phyloP scores from a whole-genome alignment of 768 basidiomycete species.

The Xanthoconium stramineum region DNA sequence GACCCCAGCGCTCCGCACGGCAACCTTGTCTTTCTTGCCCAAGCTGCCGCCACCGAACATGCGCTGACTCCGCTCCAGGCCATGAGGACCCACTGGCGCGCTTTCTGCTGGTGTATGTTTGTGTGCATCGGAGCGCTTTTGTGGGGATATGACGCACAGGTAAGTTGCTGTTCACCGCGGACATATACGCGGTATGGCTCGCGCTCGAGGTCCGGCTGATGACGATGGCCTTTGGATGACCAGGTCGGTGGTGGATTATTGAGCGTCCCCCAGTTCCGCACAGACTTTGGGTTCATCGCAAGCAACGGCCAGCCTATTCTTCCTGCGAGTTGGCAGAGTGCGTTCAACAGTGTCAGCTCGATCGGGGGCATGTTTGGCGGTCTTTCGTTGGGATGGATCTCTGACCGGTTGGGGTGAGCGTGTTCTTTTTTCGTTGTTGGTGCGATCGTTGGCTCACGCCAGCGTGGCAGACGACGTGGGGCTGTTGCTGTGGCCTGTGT shows the following conservation, averaged over 20 bases:
- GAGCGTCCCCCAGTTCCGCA: constrained; percentile 23
- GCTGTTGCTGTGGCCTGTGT: constrained; percentile 21
- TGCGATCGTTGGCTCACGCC: neutral
- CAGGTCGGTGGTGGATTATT: constrained; percentile 22
- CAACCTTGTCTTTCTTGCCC: constrained; percentile 21
- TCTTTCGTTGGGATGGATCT: constrained; percentile 21
- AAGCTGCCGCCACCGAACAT: constrained; percentile 21
- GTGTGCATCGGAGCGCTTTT: constrained; percentile 24
- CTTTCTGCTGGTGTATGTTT: constrained; percentile 24
- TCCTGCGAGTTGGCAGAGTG: constrained; percentile 28
- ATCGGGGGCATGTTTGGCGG: constrained; percentile 28
- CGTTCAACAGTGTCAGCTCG: constrained; percentile 24
- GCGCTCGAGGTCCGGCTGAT: neutral
- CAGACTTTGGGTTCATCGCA: constrained; percentile 22
- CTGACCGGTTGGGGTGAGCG: constrained; percentile 21
- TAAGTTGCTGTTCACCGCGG: neutral
- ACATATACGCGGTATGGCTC: too few relatives aligned
- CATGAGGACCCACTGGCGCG: constrained; percentile 25
- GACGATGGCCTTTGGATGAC: too few relatives aligned
- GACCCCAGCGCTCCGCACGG: neutral
- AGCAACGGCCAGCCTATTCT: constrained; percentile 6
- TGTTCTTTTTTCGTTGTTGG: neutral
- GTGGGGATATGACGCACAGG: constrained; percentile 27
- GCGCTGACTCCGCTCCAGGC: constrained; percentile 19
- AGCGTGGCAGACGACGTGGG: constrained; percentile 19